phyloP scores from a whole-genome alignment of 176 grass and related monocot genomes.

The Thalia dealbata region DNA sequence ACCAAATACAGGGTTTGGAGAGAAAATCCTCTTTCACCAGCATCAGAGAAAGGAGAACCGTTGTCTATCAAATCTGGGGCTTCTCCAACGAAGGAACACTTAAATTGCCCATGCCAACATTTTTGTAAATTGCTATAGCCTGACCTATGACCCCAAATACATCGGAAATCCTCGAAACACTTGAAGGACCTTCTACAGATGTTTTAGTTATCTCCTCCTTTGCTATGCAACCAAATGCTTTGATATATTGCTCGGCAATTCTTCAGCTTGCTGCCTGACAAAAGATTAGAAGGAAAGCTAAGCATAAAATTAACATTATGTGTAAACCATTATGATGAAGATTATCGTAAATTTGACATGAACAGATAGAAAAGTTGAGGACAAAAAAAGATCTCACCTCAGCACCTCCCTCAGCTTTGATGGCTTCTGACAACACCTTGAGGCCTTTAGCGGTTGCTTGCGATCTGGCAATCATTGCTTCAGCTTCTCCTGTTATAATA shows the following conservation, averaged over 20 bases:
- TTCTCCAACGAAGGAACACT: not conserved
- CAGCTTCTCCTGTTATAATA: constrained; percentile 56
- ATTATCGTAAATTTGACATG: not conserved
- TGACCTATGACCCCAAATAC: constrained; percentile 59
- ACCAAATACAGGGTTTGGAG: constrained; percentile 42
- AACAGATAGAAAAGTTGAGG: not conserved
- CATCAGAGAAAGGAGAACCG: not conserved
- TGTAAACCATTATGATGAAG: not conserved
- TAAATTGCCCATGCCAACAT: not conserved
- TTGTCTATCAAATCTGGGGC: not conserved
- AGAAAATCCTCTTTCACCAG: not conserved
- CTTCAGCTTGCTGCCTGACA: constrained; percentile 69
- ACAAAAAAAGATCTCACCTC: constrained; percentile 42
- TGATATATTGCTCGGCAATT: constrained; percentile 82
- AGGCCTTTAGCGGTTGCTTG: constrained; percentile 64
- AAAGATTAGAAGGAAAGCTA: constrained; percentile 1
- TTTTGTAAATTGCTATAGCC: constrained; percentile 63
- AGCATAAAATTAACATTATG: too few species aligned
- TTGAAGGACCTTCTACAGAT: not conserved
- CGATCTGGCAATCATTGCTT: constrained; percentile 80
- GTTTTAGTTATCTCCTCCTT: constrained; percentile 22
- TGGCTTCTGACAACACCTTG: constrained; percentile 53
- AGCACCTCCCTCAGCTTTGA: constrained; percentile 60
- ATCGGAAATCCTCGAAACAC: constrained; percentile 17
- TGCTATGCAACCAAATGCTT: too few species aligned